A percentile compares a stretch with the other conserved stretches of the same genome.
phyloP scores from a whole-genome alignment of 1,284 basidiomycete genomes.

The Melampsora larici-populina region DNA sequence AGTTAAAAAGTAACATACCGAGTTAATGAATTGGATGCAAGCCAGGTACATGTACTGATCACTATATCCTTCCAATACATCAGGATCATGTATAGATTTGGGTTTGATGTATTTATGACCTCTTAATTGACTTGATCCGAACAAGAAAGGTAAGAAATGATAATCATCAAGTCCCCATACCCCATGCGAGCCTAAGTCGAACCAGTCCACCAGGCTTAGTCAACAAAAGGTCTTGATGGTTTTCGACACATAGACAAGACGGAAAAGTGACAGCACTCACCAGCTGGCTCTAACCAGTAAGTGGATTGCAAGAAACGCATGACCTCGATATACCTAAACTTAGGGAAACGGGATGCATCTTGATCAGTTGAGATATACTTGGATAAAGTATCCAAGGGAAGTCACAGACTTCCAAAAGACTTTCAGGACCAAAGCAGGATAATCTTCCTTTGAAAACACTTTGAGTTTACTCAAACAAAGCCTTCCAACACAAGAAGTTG shows the following conservation, averaged over 20 bases:
- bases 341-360: too few relatives aligned
- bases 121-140: constrained; percentile 79
- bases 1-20: constrained; percentile 59
- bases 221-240: neutral
- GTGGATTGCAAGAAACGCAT: constrained; percentile 88
- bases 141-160: constrained; percentile 91
- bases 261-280: constrained; percentile 51
- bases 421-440: constrained; percentile 71
- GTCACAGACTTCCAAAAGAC: constrained; percentile 78
- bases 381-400: neutral
- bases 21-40: constrained; percentile 95
- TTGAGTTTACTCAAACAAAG: constrained; percentile 75
- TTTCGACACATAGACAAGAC: neutral
- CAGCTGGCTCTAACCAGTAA: constrained; percentile 97
- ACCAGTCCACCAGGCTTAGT: neutral
- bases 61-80: constrained; percentile 88
- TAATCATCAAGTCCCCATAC: constrained; percentile 99
- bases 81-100: constrained; percentile 84
- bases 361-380: neutral
- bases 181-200: constrained; percentile 67
- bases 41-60: constrained; percentile 96
- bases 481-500: constrained; percentile 56
- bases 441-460: constrained; percentile 67
- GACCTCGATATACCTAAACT: constrained; percentile 71
- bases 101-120: constrained; percentile 86